Base-by-base conservation (phyloP, 768 basidiomycete genomes). In the Amanita pallidorosea region DNA sequence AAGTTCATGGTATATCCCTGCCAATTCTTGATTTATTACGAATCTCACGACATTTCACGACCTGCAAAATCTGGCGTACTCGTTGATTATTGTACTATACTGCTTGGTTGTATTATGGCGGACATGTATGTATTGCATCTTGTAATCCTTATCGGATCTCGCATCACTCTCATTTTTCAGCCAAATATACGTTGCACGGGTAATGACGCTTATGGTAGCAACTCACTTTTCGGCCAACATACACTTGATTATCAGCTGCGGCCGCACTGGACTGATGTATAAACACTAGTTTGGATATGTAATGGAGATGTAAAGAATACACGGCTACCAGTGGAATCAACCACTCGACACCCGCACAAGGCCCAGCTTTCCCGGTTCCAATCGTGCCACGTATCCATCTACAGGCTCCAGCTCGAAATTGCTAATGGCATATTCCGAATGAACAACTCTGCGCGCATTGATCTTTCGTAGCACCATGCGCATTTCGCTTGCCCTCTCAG, bases 361-460 rank as follows among this genome's bases (percentile, higher is more conserved):
- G 11, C 85, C 85, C 23, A 88, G 62, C 25, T 61, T 64, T 18
- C 85, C 83, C 52, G 60, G 68, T 58, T 73, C 68, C 53, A 88
- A 60, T 53, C 73, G 70, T 40, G 82, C 74, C 17, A 76, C 78
- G 54, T 71, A 78, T 7, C 85, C 84, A 2, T 67, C 68, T 12
- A 88, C 65, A 29, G 72, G 68, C 58, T 88, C 86, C 40, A 71
- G 63, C 63, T 88, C 85, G 34, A 88, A 64, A 58, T 81, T 85
- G 56, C 85, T 79, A 51, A 84, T 70, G 13, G 68, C 68, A 59
- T 82, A 83, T 63, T 88, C 86, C 27, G 72, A 64, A 55, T 87
- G 83, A 4, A 88, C 74, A 46, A 88, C 70, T 35, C 79, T 73
- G 20, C 85, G 71, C 7, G 83, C 83, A 49, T 88, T 88, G 59